These are phyloP conservation scores for Aspergillus biplanus DNA, from an alignment of 495 filamentous ascomycete species.

Conservation along the genomic window DNA sequence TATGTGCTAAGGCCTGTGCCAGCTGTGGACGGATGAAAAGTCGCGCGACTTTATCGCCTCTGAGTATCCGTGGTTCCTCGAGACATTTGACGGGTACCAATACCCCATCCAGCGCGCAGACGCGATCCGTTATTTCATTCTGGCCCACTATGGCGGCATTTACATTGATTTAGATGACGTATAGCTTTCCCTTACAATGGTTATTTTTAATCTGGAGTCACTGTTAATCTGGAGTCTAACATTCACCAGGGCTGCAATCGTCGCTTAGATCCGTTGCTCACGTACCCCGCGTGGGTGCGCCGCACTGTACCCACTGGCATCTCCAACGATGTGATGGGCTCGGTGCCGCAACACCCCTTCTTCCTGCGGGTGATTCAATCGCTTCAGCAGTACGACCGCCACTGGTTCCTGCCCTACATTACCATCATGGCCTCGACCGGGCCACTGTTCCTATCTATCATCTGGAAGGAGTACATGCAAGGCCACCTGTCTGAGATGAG, in stretches of 20 bases:
- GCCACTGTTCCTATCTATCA: conserved; percentile 78
- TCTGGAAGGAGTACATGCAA: conserved; percentile 78
- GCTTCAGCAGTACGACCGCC: conserved; percentile 69
- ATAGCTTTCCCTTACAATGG: conserved; percentile 30
- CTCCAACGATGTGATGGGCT: conserved; percentile 85
- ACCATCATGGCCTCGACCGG: conserved; percentile 90
- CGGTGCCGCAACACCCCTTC: conserved; percentile 79
- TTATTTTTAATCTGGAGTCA: not conserved
- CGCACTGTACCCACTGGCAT: conserved; percentile 80
- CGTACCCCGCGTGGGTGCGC: conserved; percentile 80
- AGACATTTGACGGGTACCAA: conserved; percentile 77
- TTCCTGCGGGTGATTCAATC: conserved; percentile 72
- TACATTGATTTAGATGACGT: conserved; percentile 91
- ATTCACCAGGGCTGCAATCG: conserved; percentile 71
- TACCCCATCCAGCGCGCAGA: conserved; percentile 86
- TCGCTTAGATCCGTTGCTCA: conserved; percentile 75
- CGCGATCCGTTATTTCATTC: conserved; percentile 81
- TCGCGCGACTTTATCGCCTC: conserved; percentile 73
- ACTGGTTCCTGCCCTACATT: conserved; percentile 80
- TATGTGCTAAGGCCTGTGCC: not conserved
- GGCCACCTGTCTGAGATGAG: conserved; percentile 37
- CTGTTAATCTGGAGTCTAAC: not conserved
- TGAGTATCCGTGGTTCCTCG: conserved; percentile 84
- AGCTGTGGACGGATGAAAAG: conserved; percentile 84
- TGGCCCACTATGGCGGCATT: conserved; percentile 78